These are phyloP conservation scores for Scleroderma bovista DNA, from an alignment of 768 basidiomycete genomes.

Conservation along the genomic window DNA sequence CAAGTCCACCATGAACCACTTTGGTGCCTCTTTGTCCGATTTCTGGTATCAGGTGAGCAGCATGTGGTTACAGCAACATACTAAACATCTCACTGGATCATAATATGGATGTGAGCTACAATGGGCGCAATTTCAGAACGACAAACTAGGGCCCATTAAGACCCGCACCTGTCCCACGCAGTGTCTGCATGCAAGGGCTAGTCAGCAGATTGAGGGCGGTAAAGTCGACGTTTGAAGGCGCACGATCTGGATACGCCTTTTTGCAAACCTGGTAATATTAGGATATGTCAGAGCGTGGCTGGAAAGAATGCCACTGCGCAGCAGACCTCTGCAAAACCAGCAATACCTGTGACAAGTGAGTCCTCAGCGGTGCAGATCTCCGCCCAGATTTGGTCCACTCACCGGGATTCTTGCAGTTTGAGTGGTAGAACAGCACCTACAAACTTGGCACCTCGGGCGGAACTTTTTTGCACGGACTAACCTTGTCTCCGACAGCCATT, in stretches of 20 bases:
- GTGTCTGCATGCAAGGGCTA: slow-evolving; percentile 49
- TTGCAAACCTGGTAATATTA: slow-evolving; percentile 67
- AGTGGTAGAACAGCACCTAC: slow-evolving; percentile 83
- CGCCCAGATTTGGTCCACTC: slow-evolving; percentile 8
- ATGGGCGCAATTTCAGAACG: slow-evolving; percentile 7
- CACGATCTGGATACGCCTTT: slow-evolving; percentile 89
- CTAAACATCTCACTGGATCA: slow-evolving; percentile 48
- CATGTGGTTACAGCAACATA: neutral
- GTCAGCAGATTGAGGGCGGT: slow-evolving; percentile 5
- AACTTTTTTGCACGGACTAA: slow-evolving; percentile 21
- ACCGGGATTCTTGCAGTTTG: slow-evolving; percentile 83
- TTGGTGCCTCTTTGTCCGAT: slow-evolving; percentile 67
- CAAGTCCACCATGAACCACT: slow-evolving; percentile 91
- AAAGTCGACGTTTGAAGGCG: slow-evolving; percentile 23
- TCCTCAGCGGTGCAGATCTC: slow-evolving; percentile 7
- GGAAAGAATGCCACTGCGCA: neutral
- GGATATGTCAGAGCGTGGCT: slow-evolving; percentile 4
- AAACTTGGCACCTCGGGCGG: neutral
- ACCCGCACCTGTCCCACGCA: slow-evolving; percentile 78
- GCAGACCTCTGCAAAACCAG: slow-evolving; percentile 75
- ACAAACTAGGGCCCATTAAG: slow-evolving; percentile 3
- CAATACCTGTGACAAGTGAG: slow-evolving; percentile 48
- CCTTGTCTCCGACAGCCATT: slow-evolving; percentile 74
- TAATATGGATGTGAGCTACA: slow-evolving; percentile 71
- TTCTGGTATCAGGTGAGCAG: slow-evolving; percentile 45